A percentile compares a stretch with the other conserved stretches of the same genome.
Evolutionary conservation across 75 land plant genomes (phyloP).

Genomic region (Selaginella tamariscina): DNA sequence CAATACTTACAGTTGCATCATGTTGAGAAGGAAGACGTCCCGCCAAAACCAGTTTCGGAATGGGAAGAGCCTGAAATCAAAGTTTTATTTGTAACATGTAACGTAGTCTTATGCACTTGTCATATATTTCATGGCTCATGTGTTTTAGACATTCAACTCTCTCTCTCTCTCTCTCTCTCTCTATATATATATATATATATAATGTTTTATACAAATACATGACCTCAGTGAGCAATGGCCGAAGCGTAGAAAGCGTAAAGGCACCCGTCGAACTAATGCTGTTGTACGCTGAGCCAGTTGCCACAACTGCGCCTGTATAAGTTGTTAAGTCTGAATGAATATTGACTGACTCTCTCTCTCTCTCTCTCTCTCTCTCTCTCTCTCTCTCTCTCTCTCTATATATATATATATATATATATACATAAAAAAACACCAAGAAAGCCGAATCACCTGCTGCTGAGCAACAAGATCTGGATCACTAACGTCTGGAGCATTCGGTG

Average conservation of each 20-base stretch:
- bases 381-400: too few relatives aligned
- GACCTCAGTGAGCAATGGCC: slow-evolving; percentile 87
- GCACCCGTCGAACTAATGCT: slow-evolving; percentile 96
- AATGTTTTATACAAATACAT: too few relatives aligned
- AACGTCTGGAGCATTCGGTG: slow-evolving; percentile 40
- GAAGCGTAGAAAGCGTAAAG: slow-evolving; percentile 75
- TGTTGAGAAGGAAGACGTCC: slow-evolving; percentile 93
- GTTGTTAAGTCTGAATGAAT: not conserved
- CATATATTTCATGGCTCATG: too few relatives aligned
- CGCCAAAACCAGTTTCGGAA: slow-evolving; percentile 83
- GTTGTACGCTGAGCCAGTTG: slow-evolving; percentile 95
- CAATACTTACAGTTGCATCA: slow-evolving; percentile 72
- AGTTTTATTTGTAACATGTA: too few relatives aligned
- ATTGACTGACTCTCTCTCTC: too few relatives aligned
- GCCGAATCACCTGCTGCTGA: slow-evolving; percentile 46
- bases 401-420: too few relatives aligned
- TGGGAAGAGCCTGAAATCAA: slow-evolving; percentile 48
- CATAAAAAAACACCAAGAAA: not conserved
- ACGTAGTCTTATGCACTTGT: too few relatives aligned
- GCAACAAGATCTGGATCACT: slow-evolving; percentile 78
- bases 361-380: too few relatives aligned
- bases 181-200: too few relatives aligned
- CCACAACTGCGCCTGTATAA: slow-evolving; percentile 74
- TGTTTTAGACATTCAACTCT: too few relatives aligned
- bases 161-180: too few relatives aligned